Base-by-base conservation (phyloP, 345 rosid genomes). In the Combretum micranthum region DNA sequence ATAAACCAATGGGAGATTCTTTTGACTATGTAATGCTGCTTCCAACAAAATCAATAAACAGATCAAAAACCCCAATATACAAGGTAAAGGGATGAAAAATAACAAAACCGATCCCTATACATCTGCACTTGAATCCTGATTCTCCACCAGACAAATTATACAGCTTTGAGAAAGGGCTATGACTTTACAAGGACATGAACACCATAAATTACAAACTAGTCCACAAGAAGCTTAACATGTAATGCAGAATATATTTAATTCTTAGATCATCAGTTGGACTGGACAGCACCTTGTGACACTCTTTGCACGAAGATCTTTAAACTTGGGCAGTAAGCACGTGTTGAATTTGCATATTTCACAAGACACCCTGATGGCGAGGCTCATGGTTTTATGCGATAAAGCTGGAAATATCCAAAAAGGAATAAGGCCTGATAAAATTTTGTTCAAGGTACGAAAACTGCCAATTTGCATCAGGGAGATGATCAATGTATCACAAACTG, bases 161-260 rank as follows among this genome's bases (percentile, higher is more conserved):
- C 42, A 25, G 49, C 52, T 43, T 46, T 59, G 17, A 47, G 44
- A 59, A 26, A 43, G 42, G 48, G 44, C 23, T 37, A 26, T n/a
- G 48, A 46, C 62, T 59, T 25, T 59, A 59, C 62, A 48, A 48
- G 37, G 23, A 25, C 47, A 47, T 23, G 42, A 59, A 25, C 19
- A 44, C 44, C 17, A n/a, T 32, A 46, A n/a, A 48, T 47, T 32
- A 59, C 44, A 17, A 58, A 20, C 15, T 20, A 43, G 18, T 59
- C 53, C 62, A 59, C 16, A n/a, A 32, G 47, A 47, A 25, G 45
- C 4, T n/a, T n/a, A 0, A n/a, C 13, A 17, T 20, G 22, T 57
- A n/a, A 20, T 0, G 8, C 52, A 22, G 46, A 57, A 57, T 15
- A 14, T 37, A 22, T 22, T 44, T 12, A 57, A 20, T 22, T 19